These are phyloP conservation scores for Dothideomycetes sp. DNA, from an alignment of 2,329 filamentous ascomycete species.

Conservation along the genomic window DNA sequence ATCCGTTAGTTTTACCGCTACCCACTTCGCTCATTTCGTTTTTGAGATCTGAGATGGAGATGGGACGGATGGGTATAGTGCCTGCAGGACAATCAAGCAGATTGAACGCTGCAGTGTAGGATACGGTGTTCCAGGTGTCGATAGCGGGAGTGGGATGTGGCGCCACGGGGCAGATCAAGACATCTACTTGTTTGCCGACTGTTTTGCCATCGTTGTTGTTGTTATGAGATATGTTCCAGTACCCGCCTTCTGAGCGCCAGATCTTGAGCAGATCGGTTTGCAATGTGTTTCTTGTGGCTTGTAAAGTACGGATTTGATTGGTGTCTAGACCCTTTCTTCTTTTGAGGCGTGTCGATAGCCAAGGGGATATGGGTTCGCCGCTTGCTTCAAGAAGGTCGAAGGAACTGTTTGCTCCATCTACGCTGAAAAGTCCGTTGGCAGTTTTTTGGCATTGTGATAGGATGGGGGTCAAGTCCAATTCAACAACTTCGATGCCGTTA, in stretches of 20 bases:
- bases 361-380: conserved; percentile 50
- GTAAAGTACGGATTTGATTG: conserved; percentile 42
- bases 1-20: conserved; percentile 36
- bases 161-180: conserved; percentile 54
- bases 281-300: conserved; percentile 43
- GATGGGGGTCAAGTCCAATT: conserved; percentile 44
- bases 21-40: conserved; percentile 33
- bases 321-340: conserved; percentile 40
- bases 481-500: conserved; percentile 43
- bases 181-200: conserved; percentile 40
- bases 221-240: conserved; percentile 25
- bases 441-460: conserved; percentile 48
- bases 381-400: conserved; percentile 48
- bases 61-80: conserved; percentile 44
- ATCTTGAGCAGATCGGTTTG: conserved; percentile 49
- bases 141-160: conserved; percentile 55
- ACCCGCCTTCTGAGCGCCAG: conserved; percentile 41
- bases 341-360: conserved; percentile 45
- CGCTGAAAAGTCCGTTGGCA: conserved; percentile 49
- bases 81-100: conserved; percentile 55
- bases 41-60: conserved; percentile 42
- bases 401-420: conserved; percentile 49
- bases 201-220: conserved; percentile 5
- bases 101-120: conserved; percentile 54
- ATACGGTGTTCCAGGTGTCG: conserved; percentile 53